Evolutionary conservation across 495 filamentous ascomycete genomes (phyloP), one percentile per base, ranked within the genome.

Genomic region (Terfezia claveryi): DNA sequence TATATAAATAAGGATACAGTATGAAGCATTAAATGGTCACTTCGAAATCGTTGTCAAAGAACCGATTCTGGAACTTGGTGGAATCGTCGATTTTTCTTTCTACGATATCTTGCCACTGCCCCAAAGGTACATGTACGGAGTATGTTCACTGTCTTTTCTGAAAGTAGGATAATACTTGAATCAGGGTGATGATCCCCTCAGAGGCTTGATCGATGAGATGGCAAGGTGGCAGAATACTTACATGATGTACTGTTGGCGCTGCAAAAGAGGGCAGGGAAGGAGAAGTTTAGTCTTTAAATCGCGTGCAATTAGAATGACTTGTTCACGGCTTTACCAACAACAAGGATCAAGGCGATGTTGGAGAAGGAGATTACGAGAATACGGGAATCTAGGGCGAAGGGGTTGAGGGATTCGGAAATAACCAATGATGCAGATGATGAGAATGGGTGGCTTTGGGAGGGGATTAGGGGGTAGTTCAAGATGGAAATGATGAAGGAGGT

Each of bases 301-400:
- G 88, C 85, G 4, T 88, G 87, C 38, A 96, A 96, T 66, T 96
- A 98, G 72, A 73, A 87, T 52, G 91, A 98, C 67, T 70, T 96
- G 11, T 98, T 98, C 66, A 96, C 91, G 0, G 87, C 91, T 10
- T 69, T 94, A 50, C 91, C 91, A 0, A 78, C 85, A 1, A 72
- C 74, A 3, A 73, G 93, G 37, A 86, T 95, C 23, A 80, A 77
- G 64, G 76, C 72, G 54, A 75, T 74, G 51, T 69, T 96, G 9
- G 89, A 96, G 66, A 71, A 72, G 23, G 92, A 95, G 67, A 80
- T 96, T 58, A 78, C 81, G 14, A 74, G 82, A 54, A 80, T 95
- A 58, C 74, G 92, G 32, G 75, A 75, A 60, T 82, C 82, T 16
- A 80, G 80, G 62, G 81, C 76, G 46, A 88, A 84, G 65, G 87